Evolutionary conservation across 768 basidiomycete species (phyloP), one percentile per base, ranked within the genome.

Genomic region (Suillus subaureus): DNA sequence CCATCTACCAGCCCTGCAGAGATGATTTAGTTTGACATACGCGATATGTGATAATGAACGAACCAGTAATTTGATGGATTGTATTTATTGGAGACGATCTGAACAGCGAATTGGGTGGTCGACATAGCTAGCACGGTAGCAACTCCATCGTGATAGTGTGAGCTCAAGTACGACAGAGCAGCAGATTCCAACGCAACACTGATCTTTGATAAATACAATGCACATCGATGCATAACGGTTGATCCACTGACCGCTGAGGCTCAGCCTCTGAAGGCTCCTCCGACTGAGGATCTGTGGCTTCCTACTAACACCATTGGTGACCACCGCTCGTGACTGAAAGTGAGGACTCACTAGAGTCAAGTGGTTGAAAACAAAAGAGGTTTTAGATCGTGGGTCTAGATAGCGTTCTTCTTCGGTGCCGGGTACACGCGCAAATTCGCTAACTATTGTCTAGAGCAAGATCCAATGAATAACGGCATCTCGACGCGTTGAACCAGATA

Each of bases 71-170:
- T 98, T 26, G 86, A 78, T 0, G 94, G 92, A 73, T 97, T 98
- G 79, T 98, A 98, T 74, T 96, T 94, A 76, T 97, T 97, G 23
- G 94, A 91, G n/a, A 97, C 96, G 63, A 97, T 80, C 73, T 96
- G 92, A 51, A 97, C 76, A 18, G 85, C 82, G 71, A 87, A 96
- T 60, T 79, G 79, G 23, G 74, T 80, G 28, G 78, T 77, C 33
- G 79, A 81, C 3, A 81, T 80, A 4, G 90, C 79, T 71, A 94
- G 93, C 11, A 93, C 87, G 45, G 92, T 86, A 0, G 85, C 80
- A 42, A 92, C 89, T 54, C 94, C 95, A 28, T 92, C 89, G 54
- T 86, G 81, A 75, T 90, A 98, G 76, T 97, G 95, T n/a, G 92
- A 87, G 45, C 82, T 74, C 42, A 94, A 79, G 77, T 98, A 96